Base-by-base conservation (phyloP, 2,329 filamentous ascomycete species). In the Ophiobolus disseminans region DNA sequence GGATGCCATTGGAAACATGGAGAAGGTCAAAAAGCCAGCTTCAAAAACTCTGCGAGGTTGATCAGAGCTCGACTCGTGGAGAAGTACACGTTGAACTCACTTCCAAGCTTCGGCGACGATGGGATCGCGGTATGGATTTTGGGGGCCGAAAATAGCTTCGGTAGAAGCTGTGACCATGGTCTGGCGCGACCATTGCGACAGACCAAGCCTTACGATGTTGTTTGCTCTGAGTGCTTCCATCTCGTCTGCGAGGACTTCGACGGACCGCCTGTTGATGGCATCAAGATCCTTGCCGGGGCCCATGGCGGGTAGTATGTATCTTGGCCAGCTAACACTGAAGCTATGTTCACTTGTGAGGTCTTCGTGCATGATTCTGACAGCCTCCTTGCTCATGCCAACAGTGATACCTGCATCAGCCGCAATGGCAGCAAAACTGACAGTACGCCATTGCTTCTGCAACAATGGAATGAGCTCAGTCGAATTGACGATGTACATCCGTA, bases 61-160 rank as follows among this genome's bases (percentile, higher is more conserved):
- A 55, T 62, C 56, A 72, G 51, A 5, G 6, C 10, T n/a, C 26
- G 11, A 19, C 25, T 25, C 11, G 14, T 39, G 11, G 34, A 28
- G 8, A 26, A n/a, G 22, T n/a, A 11, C 16, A 41, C 6, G 9
- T 11, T 20, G 42, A 2, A 34, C 50, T 43, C 45, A 58, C 57
- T 44, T 43, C 22, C 38, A 59, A 5, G 48, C 50, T 17, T 50
- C 41, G 17, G 55, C 58, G 14, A 74, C 51, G 4, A 46, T 48
- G 7, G 60, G 51, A 40, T 73, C 65, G 21, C 64, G 50, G 32
- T 62, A 76, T 1, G 74, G 74, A 50, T 75, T 76, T 47, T 68
- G 48, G 3, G 66, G 68, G 6, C 74, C 75, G 48, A 75, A 77
- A 1, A 73, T 65, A 25, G 70, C 62, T 20, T 68, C 57, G 0